Base-by-base conservation (phyloP, 108 stramenopile species). In the Nitzschia sp. region DNA sequence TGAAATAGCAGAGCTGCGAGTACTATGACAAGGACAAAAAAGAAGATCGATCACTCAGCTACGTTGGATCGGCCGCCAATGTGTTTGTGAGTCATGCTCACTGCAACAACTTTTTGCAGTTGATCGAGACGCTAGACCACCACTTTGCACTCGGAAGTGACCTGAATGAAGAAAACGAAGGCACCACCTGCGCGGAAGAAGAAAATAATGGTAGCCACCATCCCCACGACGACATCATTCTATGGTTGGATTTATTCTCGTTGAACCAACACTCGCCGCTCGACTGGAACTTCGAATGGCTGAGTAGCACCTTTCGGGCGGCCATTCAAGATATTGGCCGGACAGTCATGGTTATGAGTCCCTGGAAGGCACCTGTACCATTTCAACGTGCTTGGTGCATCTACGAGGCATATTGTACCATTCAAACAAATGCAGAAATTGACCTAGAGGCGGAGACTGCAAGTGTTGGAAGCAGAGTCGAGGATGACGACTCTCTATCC, bases 241-340 rank as follows among this genome's bases (percentile, higher is more conserved):
- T 52, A 17, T 52, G 50, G 23, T 52, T 52, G 50, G 50, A 52
- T 52, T 19, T 52, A 52, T 52, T 52, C 6, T 52, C 50, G n/a
- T 15, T 23, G 50, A 19, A 19, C 6, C 50, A 52, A 52, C 50
- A 52, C 50, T 52, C 23, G 23, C 23, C 21, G 13, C 4, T 5
- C 6, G 38, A 41, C 13, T 41, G 38, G 38, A 9, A 6, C 38
- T 41, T 41, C 13, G 38, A 41, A 13, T 41, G 38, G 38, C 13
- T 41, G 38, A 41, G 38, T 41, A 41, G 9, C 9, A 41, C 38
- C 13, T 41, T 41, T 13, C 38, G 38, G 6, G 13, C 9, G 9
- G 38, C 38, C 38, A 41, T 41, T 13, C 38, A 41, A 13, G 13
- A 41, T 9, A 41, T 41, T 41, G 38, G 38, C 9, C 6, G 38